Percentiles rank a stretch among this genome's conserved stretches.
phyloP scores from a whole-genome alignment of 2,329 filamentous ascomycete genomes.

The Exophiala phaeomuriformis region DNA sequence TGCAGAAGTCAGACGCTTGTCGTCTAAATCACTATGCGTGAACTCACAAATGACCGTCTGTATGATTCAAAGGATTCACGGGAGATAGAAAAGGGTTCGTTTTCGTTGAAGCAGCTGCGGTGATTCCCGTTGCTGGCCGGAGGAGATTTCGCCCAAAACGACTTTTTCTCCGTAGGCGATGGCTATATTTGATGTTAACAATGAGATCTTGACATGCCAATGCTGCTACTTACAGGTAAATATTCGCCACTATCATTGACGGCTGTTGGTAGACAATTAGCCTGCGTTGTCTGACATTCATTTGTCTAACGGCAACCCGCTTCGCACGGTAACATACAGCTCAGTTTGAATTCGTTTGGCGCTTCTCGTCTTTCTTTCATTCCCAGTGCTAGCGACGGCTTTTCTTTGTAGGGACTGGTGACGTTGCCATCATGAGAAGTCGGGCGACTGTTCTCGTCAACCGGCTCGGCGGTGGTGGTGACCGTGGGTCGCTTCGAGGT shows the following conservation, averaged over 20 bases:
- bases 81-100: conserved; percentile 90
- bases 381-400: conserved; percentile 55
- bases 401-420: conserved; percentile 34
- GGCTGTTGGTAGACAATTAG: conserved; percentile 49
- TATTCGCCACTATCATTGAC: conserved; percentile 95
- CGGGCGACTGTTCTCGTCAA: conserved; percentile 50
- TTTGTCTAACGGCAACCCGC: background rate
- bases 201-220: conserved; percentile 1
- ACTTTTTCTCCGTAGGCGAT: conserved; percentile 79
- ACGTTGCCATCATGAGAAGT: conserved; percentile 36
- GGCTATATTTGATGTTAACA: conserved; percentile 47
- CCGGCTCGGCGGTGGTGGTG: conserved; percentile 33
- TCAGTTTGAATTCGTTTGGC: conserved; percentile 70
- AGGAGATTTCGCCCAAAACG: conserved; percentile 59
- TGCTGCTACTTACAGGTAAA: conserved; percentile 61
- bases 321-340: conserved; percentile 52
- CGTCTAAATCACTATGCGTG: background rate
- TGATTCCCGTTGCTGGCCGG: conserved; percentile 48
- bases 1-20: conserved; percentile 3
- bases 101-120: conserved; percentile 64
- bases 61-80: conserved; percentile 97
- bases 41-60: conserved; percentile 80
- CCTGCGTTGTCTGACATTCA: conserved; percentile 20
- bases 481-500: conserved; percentile 45
- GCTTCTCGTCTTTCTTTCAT: conserved; percentile 57